phyloP scores from a whole-genome alignment of 2,329 filamentous ascomycete species.

The Cryphonectria carpinicola region DNA sequence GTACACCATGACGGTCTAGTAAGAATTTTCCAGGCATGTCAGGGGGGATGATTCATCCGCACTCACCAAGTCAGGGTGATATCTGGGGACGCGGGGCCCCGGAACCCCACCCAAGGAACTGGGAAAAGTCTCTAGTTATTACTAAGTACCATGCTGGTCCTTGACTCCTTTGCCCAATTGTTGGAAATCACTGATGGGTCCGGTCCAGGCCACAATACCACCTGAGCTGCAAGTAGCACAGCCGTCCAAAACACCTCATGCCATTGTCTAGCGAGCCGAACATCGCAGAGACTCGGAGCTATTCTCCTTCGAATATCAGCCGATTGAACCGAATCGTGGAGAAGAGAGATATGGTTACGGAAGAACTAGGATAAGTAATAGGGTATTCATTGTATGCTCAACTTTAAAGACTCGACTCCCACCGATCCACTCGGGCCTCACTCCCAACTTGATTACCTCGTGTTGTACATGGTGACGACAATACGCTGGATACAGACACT shows the following conservation, averaged over 20 bases:
- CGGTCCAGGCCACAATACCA: not conserved
- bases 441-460: not conserved
- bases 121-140: not conserved
- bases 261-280: not conserved
- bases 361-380: not conserved
- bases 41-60: not conserved
- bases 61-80: not conserved
- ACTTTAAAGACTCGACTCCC: not conserved
- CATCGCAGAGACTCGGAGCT: not conserved
- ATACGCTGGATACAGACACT: not conserved
- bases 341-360: not conserved
- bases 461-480: not conserved
- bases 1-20: not conserved
- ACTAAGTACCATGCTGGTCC: not conserved
- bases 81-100: conserved; percentile 22
- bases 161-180: not conserved
- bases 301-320: not conserved
- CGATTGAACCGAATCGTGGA: not conserved
- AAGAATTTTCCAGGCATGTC: not conserved
- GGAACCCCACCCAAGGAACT: conserved; percentile 2
- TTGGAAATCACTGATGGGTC: not conserved
- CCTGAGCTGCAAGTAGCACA: not conserved
- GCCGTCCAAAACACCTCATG: not conserved
- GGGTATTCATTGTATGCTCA: not conserved
- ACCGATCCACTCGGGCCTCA: not conserved